Evolutionary conservation across 108 stramenopile species (phyloP), one percentile per base, ranked within the genome.

Genomic region (Licmophora abbreviata): DNA sequence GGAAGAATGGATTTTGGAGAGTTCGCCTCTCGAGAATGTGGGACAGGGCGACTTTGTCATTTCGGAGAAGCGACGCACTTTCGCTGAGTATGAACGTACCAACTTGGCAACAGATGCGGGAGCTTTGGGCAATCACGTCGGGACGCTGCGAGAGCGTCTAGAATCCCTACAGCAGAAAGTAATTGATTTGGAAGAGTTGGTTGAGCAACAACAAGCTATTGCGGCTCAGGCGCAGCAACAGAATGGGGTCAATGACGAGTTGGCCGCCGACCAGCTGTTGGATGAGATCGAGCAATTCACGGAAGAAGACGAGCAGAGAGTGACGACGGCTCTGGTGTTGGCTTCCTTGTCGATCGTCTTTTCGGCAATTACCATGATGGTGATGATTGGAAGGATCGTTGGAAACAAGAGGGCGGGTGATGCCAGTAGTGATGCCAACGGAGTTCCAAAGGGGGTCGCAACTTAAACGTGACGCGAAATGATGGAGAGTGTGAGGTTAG

Each of bases 21-120:
- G n/a, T 2, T 21, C 20, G 2, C 22, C 44, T 3, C 4, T 14
- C 3, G 2, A 3, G 4, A 21, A 14, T 3, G 31, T 22, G n/a
- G 76, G 76, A 26, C 62, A 63, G 35, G 63, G 49, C 0, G 43
- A 64, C 42, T 68, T 62, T 29, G 60, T 65, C 28, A 68, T 77
- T 46, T 64, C 62, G 6, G 22, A 9, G 45, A 77, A 77, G 37
- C 66, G 70, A 12, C 35, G 44, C 21, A 21, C 44, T 6, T n/a
- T 14, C 21, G 8, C 44, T 3, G 44, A 46, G 26, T 26, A 24
- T 11, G 43, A n/a, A 8, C 43, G 43, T 15, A 7, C 43, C 10
- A 18, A 35, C 12, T 9, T 12, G 11, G 34, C 12, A 9, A 12
- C 34, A 11, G 34, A 35, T 12, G 9, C 12, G 34, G 34, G 12